Conservation (phyloP, 192 early-diverging fungal species). For the Gonapodya sp. region DNA sequence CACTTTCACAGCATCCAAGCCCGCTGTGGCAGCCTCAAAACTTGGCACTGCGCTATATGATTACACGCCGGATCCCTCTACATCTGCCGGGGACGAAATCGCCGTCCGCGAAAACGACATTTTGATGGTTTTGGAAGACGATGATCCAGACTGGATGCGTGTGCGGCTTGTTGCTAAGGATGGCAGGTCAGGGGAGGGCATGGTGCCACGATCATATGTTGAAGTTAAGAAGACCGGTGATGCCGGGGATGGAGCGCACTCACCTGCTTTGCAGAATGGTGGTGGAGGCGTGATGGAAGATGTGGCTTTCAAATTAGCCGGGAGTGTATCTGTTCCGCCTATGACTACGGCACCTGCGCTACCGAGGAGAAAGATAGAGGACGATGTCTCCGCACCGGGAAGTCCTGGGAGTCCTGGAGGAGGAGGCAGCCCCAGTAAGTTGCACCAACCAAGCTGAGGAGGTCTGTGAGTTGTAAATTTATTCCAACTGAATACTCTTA, state of each 20-base stretch:
- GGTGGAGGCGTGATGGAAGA: no score
- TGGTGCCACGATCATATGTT: constrained; percentile 89
- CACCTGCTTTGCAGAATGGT: no score
- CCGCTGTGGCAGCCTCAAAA: constrained; percentile 18
- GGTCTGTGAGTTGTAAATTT: no score
- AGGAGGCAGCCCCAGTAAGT: no score
- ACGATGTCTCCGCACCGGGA: neutral
- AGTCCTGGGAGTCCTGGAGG: neutral
- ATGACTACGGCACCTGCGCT: neutral
- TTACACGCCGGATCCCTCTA: constrained; percentile 60
- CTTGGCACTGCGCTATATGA: constrained; percentile 73
- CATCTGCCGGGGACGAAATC: constrained; percentile 57
- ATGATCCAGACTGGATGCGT: constrained; percentile 87
- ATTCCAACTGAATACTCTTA: no score
- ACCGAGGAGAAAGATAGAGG: neutral
- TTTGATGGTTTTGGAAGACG: constrained; percentile 73
- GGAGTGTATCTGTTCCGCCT: neutral
- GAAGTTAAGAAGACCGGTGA: constrained; percentile 28
- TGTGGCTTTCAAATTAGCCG: no score
- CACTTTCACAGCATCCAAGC: constrained; percentile 12
- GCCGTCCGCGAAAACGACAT: constrained; percentile 77
- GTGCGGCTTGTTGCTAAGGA: constrained; percentile 58
- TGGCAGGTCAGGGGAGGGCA: constrained; percentile 51
- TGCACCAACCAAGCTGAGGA: no score
- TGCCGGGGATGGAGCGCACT: neutral